These are phyloP conservation scores for Triticum timopheevii DNA, from an alignment of 176 grass and related monocot species.

Conservation along the genomic window DNA sequence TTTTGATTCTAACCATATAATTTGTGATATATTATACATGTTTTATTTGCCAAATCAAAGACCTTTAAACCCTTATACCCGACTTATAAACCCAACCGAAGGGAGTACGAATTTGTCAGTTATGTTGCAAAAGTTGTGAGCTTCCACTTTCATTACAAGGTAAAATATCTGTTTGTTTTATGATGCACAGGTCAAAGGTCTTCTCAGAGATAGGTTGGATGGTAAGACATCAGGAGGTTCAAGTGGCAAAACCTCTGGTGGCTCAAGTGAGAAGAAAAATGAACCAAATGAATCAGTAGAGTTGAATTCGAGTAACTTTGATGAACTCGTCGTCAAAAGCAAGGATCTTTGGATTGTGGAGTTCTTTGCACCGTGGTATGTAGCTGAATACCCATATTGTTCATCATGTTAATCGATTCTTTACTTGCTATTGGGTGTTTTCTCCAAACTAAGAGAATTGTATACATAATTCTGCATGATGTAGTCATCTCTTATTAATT, in stretches of 20 bases:
- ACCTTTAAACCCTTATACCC: no score
- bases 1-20: no score
- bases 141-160: not conserved
- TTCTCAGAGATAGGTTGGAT: slow-evolving; percentile 82
- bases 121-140: not conserved
- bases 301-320: slow-evolving; percentile 85
- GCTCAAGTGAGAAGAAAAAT: slow-evolving; percentile 77
- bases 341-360: slow-evolving; percentile 99
- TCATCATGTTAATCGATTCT: slow-evolving; percentile 8
- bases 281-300: slow-evolving; percentile 81
- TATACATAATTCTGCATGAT: not conserved
- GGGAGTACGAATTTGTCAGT: not conserved
- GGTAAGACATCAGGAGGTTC: slow-evolving; percentile 69
- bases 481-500: not conserved
- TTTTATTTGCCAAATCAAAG: no score
- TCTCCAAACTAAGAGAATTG: not conserved
- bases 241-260: slow-evolving; percentile 69
- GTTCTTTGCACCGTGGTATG: slow-evolving; percentile 99
- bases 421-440: slow-evolving; percentile 9
- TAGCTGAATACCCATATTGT: slow-evolving; percentile 1
- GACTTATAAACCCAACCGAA: no score
- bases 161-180: slow-evolving; percentile 19
- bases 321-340: slow-evolving; percentile 85
- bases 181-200: slow-evolving; percentile 69
- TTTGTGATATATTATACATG: no score